Conservation (phyloP, 352 stramenopile species). For the Pythium apleroticum region DNA sequence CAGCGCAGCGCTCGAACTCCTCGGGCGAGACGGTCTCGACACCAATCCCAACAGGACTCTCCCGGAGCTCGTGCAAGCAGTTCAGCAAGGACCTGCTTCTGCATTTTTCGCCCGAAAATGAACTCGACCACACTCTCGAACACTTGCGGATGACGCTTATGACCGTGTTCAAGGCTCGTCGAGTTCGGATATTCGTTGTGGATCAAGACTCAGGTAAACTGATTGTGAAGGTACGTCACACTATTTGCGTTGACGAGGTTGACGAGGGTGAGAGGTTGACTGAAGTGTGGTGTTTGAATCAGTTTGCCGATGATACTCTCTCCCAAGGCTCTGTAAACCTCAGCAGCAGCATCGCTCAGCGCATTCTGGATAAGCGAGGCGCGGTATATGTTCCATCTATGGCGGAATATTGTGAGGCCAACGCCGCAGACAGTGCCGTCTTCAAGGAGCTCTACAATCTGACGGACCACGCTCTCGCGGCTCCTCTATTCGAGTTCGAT, state of each 20-base stretch:
- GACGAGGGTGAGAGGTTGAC: too few species aligned
- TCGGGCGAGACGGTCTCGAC: constrained; percentile 31
- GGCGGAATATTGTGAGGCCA: background rate
- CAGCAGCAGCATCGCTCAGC: constrained; percentile 31
- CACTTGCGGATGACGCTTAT: constrained; percentile 59
- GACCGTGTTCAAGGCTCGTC: constrained; percentile 52
- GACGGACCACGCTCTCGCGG: constrained; percentile 37
- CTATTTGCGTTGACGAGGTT: too few species aligned
- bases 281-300: background rate
- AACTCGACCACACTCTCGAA: constrained; percentile 76
- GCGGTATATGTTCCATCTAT: constrained; percentile 29
- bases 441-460: constrained; percentile 23
- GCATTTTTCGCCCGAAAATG: constrained; percentile 73
- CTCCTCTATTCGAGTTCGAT: constrained; percentile 50
- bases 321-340: constrained; percentile 40
- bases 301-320: constrained; percentile 66
- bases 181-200: constrained; percentile 63
- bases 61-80: constrained; percentile 59
- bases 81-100: constrained; percentile 80
- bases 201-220: constrained; percentile 41
- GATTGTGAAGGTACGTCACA: constrained; percentile 54
- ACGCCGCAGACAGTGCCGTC: background rate
- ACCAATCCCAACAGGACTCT: constrained; percentile 39
- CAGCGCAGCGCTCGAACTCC: constrained; percentile 33
- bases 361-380: constrained; percentile 33